Base-by-base conservation (phyloP, 2,329 filamentous ascomycete species). In the Microascus cirrosus region DNA sequence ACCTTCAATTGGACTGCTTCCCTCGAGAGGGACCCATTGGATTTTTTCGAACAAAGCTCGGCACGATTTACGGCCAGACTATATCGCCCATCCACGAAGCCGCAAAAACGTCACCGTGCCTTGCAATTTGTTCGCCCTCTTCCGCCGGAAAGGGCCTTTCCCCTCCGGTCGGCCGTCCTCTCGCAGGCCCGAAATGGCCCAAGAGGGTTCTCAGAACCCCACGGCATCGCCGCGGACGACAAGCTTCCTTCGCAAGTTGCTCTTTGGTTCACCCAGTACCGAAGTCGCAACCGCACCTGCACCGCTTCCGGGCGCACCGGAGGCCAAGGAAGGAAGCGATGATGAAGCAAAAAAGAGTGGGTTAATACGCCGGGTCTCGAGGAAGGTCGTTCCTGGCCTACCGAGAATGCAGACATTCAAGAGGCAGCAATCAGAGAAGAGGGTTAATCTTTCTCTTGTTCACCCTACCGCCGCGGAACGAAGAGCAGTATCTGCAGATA, bases 391-490 rank as follows among this genome's bases (percentile, higher is more conserved):
- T 18, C 87, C 90, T 20, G 86, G 87, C 18, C 74, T 96, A 42
- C 89, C 90, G 45, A 82, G 90, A 54, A 77, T 85, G 4, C 83
- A 86, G 64, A 95, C 90, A 0, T 91, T 95, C 72, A 87, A 85
- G 70, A 83, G 91, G 65, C 90, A 93, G 69, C 82, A 88, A 68
- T 93, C 90, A 32, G 92, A 96, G 71, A 80, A 82, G 61, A 81
- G 90, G 63, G 83, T 88, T 64, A 86, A 84, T 65, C 77, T 95
- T 57, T 77, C 86, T 60, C 84, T 88, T 52, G 77, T 84, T 50
- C 76, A 85, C 54, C 79, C 82, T 6, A 81, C 83, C 35, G 72
- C 77, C 28, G 80, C 81, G 45, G 88, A 91, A 70, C 82, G 88
- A 63, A 82, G 90, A 66, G 84, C 89, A 12, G 76, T 84, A 15